Evolutionary conservation across 306 rosid genomes (phyloP).

Genomic region (Vigna trinervia): DNA sequence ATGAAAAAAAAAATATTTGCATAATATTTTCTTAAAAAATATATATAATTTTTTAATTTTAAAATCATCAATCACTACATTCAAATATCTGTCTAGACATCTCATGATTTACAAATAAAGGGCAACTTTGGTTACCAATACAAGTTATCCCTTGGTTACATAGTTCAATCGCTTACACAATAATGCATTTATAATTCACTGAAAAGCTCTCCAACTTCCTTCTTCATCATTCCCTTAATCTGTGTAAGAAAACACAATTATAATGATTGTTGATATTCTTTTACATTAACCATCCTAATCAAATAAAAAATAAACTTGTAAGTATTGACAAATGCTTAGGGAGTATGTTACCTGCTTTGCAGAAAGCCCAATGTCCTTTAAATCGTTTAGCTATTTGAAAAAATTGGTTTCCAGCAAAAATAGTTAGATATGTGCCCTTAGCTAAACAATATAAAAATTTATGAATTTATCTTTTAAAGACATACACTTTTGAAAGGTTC

Average conservation of each 20-base stretch:
- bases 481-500: constrained; percentile 86
- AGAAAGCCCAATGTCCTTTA: constrained; percentile 79
- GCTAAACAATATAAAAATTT: neutral
- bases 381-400: constrained; percentile 75
- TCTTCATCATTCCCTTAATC: constrained; percentile 38
- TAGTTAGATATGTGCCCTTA: neutral
- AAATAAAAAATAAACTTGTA: neutral
- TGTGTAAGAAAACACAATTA: constrained; percentile 27
- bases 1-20: no score
- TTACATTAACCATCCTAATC: neutral
- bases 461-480: neutral
- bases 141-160: neutral
- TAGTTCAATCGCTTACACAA: neutral
- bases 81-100: no score
- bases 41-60: no score
- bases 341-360: constrained; percentile 72
- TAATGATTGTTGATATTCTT: neutral
- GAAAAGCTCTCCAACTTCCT: neutral
- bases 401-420: constrained; percentile 34
- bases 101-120: no score
- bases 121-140: neutral
- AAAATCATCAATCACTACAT: no score
- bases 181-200: neutral
- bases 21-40: no score
- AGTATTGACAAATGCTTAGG: neutral